Evolutionary conservation across 139 green algal genomes (phyloP).

Genomic region (Zygnema circumcarinatum): DNA sequence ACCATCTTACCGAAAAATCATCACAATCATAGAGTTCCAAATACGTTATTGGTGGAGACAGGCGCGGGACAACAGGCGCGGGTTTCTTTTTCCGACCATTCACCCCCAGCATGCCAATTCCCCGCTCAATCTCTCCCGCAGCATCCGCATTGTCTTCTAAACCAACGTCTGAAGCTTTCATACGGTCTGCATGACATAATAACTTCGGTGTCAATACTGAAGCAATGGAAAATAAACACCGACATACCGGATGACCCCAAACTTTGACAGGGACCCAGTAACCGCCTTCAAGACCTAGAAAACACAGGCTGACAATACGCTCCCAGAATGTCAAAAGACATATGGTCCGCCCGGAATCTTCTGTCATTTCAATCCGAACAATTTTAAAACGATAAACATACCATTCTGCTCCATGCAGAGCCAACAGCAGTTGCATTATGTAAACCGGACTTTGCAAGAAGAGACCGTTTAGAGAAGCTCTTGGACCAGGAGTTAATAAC

Average conservation of each 20-base stretch:
- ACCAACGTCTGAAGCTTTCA: constrained; percentile 12
- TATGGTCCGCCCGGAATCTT: too few species aligned
- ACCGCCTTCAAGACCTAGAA: not conserved
- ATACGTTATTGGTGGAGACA: constrained; percentile 78
- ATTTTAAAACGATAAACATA: too few species aligned
- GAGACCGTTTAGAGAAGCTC: too few species aligned
- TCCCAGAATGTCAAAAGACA: too few species aligned
- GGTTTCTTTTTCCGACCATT: not conserved
- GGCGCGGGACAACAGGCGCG: not conserved
- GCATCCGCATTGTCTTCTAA: constrained; percentile 3
- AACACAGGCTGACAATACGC: constrained; percentile 1
- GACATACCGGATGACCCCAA: not conserved
- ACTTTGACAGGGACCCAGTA: not conserved
- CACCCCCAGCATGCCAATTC: not conserved
- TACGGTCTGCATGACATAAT: constrained; percentile 11
- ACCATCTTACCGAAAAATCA: constrained; percentile 69
- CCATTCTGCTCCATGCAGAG: too few species aligned
- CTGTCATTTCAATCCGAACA: too few species aligned
- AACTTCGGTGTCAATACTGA: not conserved
- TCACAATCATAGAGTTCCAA: constrained; percentile 83
- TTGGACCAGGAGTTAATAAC: too few species aligned
- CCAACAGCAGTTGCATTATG: too few species aligned
- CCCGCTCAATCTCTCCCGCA: not conserved
- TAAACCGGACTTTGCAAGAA: too few species aligned
- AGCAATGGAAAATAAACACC: not conserved